A percentile compares a stretch with the other conserved stretches of the same genome.
Conservation (phyloP, 2,329 filamentous ascomycete genomes). For the Sphaceloma murrayae region DNA sequence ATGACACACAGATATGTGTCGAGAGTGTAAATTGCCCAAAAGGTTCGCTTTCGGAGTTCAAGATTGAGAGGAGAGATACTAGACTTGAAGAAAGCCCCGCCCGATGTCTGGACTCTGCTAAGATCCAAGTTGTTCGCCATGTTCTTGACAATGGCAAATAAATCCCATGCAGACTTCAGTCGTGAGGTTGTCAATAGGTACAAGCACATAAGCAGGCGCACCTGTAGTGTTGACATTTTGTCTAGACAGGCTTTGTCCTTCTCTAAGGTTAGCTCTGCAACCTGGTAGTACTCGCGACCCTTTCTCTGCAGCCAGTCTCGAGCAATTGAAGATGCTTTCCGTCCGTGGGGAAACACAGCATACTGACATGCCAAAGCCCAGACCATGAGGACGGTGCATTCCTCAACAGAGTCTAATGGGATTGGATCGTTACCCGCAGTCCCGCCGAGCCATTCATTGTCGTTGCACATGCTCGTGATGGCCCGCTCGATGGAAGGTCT, state of each 20-base stretch:
- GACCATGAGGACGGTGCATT: conserved; percentile 43
- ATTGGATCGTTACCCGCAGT: too few relatives aligned
- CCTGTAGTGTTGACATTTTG: conserved; percentile 31
- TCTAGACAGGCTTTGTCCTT: conserved; percentile 23
- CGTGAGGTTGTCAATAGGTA: conserved; percentile 32
- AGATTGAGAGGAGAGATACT: conserved; percentile 19
- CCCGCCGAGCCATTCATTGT: conserved; percentile 34
- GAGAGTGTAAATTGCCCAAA: conserved; percentile 34
- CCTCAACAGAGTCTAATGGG: conserved; percentile 24
- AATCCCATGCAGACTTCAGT: conserved; percentile 32
- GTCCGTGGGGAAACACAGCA: conserved; percentile 19
- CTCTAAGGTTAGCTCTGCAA: conserved; percentile 22
- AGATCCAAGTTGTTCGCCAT: conserved; percentile 29
- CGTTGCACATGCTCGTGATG: conserved; percentile 2
- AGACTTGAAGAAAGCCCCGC: conserved; percentile 21
- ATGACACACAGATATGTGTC: conserved; percentile 34
- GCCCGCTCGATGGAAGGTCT: conserved; percentile 31
- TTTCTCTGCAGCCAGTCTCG: conserved; percentile 19
- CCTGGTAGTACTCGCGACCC: conserved; percentile 25
- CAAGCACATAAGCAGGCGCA: conserved; percentile 33
- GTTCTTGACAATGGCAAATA: conserved; percentile 26
- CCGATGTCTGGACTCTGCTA: background rate
- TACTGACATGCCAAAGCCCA: conserved; percentile 40
- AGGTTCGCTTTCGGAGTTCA: conserved; percentile 31
- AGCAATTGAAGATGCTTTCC: conserved; percentile 18